phyloP scores from a whole-genome alignment of 768 basidiomycete species.

The Pseudohyphozyma bogoriensis region DNA sequence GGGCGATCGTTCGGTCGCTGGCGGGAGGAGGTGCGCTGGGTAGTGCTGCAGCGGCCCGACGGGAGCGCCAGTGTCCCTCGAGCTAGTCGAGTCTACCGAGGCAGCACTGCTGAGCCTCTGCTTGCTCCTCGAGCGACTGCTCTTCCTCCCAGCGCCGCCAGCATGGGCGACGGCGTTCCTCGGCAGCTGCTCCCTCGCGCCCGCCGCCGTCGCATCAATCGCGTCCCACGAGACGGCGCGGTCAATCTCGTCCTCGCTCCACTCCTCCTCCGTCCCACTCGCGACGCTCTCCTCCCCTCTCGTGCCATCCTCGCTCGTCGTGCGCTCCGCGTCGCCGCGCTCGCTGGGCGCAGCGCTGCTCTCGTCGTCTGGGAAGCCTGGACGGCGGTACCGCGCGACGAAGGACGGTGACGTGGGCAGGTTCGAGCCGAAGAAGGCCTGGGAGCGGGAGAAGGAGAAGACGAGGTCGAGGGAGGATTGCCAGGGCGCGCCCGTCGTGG shows the following conservation, averaged over 20 bases:
- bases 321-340: neutral
- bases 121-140: neutral
- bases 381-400: conserved; percentile 14
- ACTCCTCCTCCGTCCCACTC: neutral
- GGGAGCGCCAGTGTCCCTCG: neutral
- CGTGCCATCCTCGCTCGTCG: neutral
- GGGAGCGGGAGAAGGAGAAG: conserved; percentile 27
- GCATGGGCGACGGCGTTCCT: neutral
- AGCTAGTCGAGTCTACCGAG: neutral
- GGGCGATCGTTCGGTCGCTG: neutral
- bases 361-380: conserved; percentile 3
- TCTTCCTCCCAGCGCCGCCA: no score
- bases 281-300: neutral
- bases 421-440: conserved; percentile 31
- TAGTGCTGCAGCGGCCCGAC: neutral
- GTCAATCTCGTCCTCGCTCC: conserved; percentile 1
- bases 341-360: neutral
- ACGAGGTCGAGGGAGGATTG: conserved; percentile 24
- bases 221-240: conserved; percentile 7
- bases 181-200: conserved; percentile 1
- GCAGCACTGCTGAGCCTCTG: neutral
- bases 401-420: conserved; percentile 24
- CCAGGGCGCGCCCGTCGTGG: neutral
- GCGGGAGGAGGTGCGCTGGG: neutral
- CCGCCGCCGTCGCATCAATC: neutral